Evolutionary conservation across 345 rosid species (phyloP), one percentile per base, ranked within the genome.

Genomic region (Ailanthus altissimus): DNA sequence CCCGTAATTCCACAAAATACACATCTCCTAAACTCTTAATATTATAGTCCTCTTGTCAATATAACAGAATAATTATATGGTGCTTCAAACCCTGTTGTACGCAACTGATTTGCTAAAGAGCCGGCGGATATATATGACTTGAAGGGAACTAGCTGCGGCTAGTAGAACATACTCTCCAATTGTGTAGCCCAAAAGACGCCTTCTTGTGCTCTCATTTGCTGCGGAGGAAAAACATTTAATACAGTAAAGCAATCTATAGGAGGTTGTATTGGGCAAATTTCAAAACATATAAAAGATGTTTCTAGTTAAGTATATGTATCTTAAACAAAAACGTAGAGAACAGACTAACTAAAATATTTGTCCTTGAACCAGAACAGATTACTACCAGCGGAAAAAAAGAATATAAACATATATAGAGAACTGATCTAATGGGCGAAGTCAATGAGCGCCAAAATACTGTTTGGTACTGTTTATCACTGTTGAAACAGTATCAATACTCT

Each of bases 101-200:
- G 91, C 95, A 62, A 92, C 92, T 15, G 97, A 90, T 84, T 94
- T 91, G 94, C 97, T 96, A 84, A 96, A 96, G 82, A 96, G 99
- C 77, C 85, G 94, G 26, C 99, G 97, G 71, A 92, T 89, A 78
- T 90, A 93, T 2, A 88, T 59, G 6, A 91, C 97, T 63, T 96
- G 98, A 84, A 96, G 91, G 0, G 86, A 76, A 77, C 99, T 96
- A 5, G 85, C 90, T 68, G 77, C 75, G 36, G 89, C 97, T 69
- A 96, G 85, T 79, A 93, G 69, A 3, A 92, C 63, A 82, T 93
- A 93, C 78, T 96, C 99, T 59, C 85, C 93, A 43, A 89, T 81
- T 12, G 97, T 93, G 92, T 93, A 93, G 75, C 87, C 90, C 73
- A 96, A 83, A 73, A 93, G 97, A 0, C 98, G 89, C 86, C 80